Base-by-base conservation (phyloP, 192 early-diverging fungal species). In the Coemansia sp. region DNA sequence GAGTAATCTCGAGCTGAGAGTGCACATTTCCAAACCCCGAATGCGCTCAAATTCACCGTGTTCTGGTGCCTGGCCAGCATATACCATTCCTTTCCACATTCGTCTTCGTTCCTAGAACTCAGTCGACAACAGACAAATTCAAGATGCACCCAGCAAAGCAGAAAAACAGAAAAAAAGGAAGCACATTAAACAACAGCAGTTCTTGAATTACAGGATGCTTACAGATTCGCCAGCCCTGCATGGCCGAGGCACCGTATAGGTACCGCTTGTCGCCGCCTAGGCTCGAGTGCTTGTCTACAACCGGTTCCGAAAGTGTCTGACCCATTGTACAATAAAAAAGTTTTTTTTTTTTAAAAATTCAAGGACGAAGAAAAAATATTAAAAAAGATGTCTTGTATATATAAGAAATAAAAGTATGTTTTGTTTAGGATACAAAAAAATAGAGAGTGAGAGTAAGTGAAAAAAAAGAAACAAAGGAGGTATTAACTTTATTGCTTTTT, bases 161-260 rank as follows among this genome's bases (percentile, higher is more conserved):
- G 42, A 45, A 14, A 16, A 2, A 45, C 8, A 45, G 42, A 3
- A 45, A 11, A 45, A 7, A 45, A 45, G 16, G 16, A 14, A 51
- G 49, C 5, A 30, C 2, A 5, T 29, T 72, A 87, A 45, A 49
- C 33, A 48, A 11, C 25, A 33, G 61, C 4, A 18, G 30, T 42
- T 20, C 0, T 45, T 1, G 63, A 38, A 32, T 45, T 2, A 42
- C 54, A 56, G 20, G 65, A 73, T 76, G 67, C 79, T 82, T 82
- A 82, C 79, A 73, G 71, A 82, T 76, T 82, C 96, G 85, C 96
- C 96, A 99, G 59, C 96, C 96, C 85, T 99, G 96, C 96, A 98
- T 98, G 56, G 86, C 87, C 40, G 91, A 94, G 48, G 93, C 90
- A 40, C 90, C 94, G 73, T 90, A 98, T 33, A 87, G 75, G 64